Percentiles rank a stretch among this genome's conserved stretches.
phyloP scores from a whole-genome alignment of 306 rosid genomes.

The Dicorynia guianensis region DNA sequence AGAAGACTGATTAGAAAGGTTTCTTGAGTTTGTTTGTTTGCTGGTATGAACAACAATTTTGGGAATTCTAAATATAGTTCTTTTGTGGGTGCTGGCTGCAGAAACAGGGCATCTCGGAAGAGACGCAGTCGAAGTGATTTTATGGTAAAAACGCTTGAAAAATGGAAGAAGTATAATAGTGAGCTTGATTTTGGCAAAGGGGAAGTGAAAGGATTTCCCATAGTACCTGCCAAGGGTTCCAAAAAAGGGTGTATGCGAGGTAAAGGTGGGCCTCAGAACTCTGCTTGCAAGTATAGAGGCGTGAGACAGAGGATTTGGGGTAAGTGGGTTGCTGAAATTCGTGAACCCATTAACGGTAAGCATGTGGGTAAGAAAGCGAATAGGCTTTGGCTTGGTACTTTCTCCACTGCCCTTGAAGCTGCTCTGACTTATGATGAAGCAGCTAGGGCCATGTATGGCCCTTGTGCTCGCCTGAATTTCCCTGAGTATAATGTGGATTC shows the following conservation, averaged over 20 bases:
- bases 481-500: constrained; percentile 40
- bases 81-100: constrained; percentile 35
- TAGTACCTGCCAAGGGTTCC: constrained; percentile 72
- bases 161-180: constrained; percentile 67
- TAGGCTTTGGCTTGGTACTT: constrained; percentile 95
- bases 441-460: constrained; percentile 80
- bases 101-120: constrained; percentile 54
- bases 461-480: constrained; percentile 75
- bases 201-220: constrained; percentile 46
- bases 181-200: constrained; percentile 44
- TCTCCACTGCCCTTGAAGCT: constrained; percentile 77
- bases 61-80: background rate
- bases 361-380: constrained; percentile 44
- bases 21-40: constrained; percentile 9
- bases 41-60: background rate
- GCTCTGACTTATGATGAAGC: constrained; percentile 92
- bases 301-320: constrained; percentile 97
- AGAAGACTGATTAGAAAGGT: background rate
- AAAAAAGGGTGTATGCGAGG: constrained; percentile 91
- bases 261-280: constrained; percentile 95
- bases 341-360: constrained; percentile 59
- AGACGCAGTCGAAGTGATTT: constrained; percentile 62
- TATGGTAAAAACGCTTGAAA: constrained; percentile 60
- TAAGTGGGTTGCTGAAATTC: constrained; percentile 91
- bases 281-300: constrained; percentile 73